Evolutionary conservation across 2,329 filamentous ascomycete genomes (phyloP), one percentile per base, ranked within the genome.

Genomic region (Paraconiothyrium sp.): DNA sequence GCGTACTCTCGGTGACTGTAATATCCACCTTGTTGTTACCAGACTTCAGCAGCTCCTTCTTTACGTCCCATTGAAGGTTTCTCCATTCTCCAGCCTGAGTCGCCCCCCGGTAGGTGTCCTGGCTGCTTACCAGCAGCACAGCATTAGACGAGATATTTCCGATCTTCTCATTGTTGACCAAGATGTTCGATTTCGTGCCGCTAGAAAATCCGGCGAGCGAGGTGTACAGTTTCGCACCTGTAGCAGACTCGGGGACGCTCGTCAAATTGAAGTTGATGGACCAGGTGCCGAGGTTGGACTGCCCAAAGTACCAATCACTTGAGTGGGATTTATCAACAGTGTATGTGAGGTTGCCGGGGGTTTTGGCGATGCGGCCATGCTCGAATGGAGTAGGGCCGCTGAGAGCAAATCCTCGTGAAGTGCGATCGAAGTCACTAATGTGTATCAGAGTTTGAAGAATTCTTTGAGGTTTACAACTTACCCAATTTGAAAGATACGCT

Each of bases 251-350:
- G 8, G 62, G 59, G 0, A 61, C 22, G 16, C 58, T 62, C 6
- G 48, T 60, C 69, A 35, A 76, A 66, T 63, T 79, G 78, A 80
- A 80, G 4, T 65, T 54, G 16, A 80, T 69, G 3, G 60, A 63
- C 73, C 75, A 78, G 0, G 72, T 76, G 0, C 78, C 78, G 0
- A 74, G 58, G 2, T 67, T 64, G 3, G 79, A 80, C 61, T 84
- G 83, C 0, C 78, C 83, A 57, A 84, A 85, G 61, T 80, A 85
- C 84, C 84, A 85, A 58, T 85, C 83, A 8, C 41, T 54, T 0
- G 60, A 24, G 0, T 68, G 65, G 2, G 74, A 73, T 4, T 70
- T 69, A 3, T 82, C 82, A 13, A 84, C 68, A 0, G 74, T 81
- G 64, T 79, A 85, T 0, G 78, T 82, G 10, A 85, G 64, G 58